Percentiles rank a stretch among this genome's conserved stretches.
These are phyloP conservation scores for Hyphopichia khmerensis DNA, from an alignment of 1,139 yeast genomes.

Conservation along the genomic window DNA sequence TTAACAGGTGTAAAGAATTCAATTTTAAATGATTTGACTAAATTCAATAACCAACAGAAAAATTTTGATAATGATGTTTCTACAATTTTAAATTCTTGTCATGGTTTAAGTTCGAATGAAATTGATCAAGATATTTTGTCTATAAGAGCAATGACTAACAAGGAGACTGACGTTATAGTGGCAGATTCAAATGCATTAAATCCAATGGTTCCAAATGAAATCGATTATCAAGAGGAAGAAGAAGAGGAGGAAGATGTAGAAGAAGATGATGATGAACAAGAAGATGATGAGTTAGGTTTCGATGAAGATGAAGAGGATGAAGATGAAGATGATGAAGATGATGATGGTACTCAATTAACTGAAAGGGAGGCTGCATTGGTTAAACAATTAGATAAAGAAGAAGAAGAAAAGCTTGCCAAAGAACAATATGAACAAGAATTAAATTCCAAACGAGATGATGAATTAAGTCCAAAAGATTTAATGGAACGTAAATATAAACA, in stretches of 20 bases:
- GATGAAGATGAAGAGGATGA: conserved; percentile 3
- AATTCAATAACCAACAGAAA: conserved; percentile 8
- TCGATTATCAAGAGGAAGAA: conserved; percentile 7
- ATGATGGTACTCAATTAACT: conserved; percentile 3
- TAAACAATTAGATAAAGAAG: conserved; percentile 6
- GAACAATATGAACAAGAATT: conserved; percentile 4
- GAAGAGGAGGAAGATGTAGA: conserved; percentile 5
- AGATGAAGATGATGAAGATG: conserved; percentile 1
- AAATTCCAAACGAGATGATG: conserved; percentile 4
- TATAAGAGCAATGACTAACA: conserved; percentile 8
- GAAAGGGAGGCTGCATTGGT: conserved; percentile 3
- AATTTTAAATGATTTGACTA: conserved; percentile 9
- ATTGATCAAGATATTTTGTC: conserved; percentile 21
- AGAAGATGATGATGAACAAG: conserved; percentile 1
- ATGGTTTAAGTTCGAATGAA: conserved; percentile 23
- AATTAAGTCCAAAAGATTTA: conserved; percentile 7
- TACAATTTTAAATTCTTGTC: conserved; percentile 15
- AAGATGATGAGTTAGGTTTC: conserved; percentile 8
- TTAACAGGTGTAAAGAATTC: conserved; percentile 26
- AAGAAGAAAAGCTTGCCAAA: conserved; percentile 5
- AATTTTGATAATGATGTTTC: not conserved
- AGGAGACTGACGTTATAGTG: too few species aligned
- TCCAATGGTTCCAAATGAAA: too few species aligned
- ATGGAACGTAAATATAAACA: conserved; percentile 10
- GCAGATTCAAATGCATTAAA: too few species aligned